Evolutionary conservation across 208 protist species (phyloP).

Genomic region (Chromosphaera perkinsii): DNA sequence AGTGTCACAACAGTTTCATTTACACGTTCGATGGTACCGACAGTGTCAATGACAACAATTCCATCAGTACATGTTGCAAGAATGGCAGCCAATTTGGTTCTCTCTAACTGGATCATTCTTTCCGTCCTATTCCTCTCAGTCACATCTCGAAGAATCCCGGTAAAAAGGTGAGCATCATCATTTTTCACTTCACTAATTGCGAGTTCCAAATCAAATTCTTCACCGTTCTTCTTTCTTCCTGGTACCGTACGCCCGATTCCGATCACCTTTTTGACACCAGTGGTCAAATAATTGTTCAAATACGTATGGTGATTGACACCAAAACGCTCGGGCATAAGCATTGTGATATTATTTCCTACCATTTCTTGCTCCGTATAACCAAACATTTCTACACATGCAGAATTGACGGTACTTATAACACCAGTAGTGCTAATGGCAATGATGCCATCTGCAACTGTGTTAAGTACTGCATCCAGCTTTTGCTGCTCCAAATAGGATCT

Average conservation of each 20-base stretch:
- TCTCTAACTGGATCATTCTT: no score
- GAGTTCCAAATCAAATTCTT: background rate
- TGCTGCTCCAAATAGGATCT: no score
- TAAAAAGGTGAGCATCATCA: background rate
- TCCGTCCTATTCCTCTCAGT: no score
- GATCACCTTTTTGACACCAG: conserved; percentile 1
- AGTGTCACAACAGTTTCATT: no score
- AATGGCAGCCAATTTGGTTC: no score
- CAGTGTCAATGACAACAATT: no score
- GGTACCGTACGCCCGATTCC: background rate
- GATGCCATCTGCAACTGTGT: no score
- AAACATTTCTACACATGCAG: conserved; percentile 1
- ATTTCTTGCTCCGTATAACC: conserved; percentile 1
- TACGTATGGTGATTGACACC: background rate
- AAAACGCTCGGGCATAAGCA: conserved; percentile 6
- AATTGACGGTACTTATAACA: background rate
- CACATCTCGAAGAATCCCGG: no score
- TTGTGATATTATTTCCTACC: conserved; percentile 9
- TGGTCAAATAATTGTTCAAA: background rate
- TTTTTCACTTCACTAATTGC: background rate
- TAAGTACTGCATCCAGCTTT: no score
- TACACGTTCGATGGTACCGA: no score
- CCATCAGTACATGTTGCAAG: no score
- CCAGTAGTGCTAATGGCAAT: no score
- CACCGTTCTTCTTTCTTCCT: background rate